A percentile compares a stretch with the other conserved stretches of the same genome.
Conservation (phyloP, 2,329 filamentous ascomycete species). For the Gnomoniopsis smithogilvyi region DNA sequence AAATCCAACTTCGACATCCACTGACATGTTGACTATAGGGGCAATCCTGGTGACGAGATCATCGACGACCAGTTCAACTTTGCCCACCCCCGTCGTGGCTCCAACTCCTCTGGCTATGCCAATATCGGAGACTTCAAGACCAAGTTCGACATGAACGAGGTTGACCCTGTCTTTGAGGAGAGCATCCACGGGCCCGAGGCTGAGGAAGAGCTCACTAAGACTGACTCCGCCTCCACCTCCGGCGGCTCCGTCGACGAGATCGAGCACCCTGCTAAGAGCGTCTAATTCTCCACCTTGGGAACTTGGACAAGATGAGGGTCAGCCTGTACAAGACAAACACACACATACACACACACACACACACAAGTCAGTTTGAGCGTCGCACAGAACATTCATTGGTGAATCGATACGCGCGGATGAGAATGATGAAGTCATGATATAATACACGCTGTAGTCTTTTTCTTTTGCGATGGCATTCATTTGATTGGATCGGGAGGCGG, state of each 20-base stretch:
- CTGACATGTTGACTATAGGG: constrained; percentile 54
- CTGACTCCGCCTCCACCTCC: constrained; percentile 56
- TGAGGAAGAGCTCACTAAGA: constrained; percentile 55
- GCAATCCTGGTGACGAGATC: constrained; percentile 76
- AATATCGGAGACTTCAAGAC: constrained; percentile 82
- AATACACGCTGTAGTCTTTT: not conserved
- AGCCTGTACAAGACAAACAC: too few relatives aligned
- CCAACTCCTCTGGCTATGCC: constrained; percentile 79
- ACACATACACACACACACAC: too few relatives aligned
- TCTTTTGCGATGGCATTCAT: constrained; percentile 2
- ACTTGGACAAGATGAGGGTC: constrained; percentile 19
- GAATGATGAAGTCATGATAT: constrained; percentile 6
- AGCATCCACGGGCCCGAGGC: constrained; percentile 65
- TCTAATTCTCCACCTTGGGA: constrained; percentile 9
- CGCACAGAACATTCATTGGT: constrained; percentile 14
- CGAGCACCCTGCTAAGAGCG: constrained; percentile 24
- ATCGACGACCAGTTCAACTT: constrained; percentile 82
- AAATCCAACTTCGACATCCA: not conserved
- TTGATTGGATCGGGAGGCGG: constrained; percentile 7
- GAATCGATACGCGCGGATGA: constrained; percentile 1
- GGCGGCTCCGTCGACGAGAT: constrained; percentile 53
- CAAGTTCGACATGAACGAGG: constrained; percentile 90
- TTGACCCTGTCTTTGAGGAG: constrained; percentile 91
- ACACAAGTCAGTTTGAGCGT: constrained; percentile 11
- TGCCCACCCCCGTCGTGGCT: constrained; percentile 82